These are phyloP conservation scores for Colletotrichum eleusines DNA, from an alignment of 2,329 filamentous ascomycete species.

Conservation along the genomic window DNA sequence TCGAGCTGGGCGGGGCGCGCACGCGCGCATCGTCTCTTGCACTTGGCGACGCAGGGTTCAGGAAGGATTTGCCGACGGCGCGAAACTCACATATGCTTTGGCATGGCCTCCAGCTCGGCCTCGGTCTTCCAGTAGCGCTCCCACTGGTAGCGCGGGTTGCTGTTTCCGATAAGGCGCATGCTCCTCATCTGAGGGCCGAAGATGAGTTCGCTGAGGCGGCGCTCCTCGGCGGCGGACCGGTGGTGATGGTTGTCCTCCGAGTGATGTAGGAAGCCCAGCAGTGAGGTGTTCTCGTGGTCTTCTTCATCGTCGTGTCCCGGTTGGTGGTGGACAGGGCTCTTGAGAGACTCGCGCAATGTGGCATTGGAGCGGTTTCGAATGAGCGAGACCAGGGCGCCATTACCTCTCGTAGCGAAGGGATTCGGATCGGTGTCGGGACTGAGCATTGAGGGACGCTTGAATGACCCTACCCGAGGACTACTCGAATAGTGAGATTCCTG, in stretches of 20 bases:
- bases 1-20: background rate
- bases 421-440: slow-evolving; percentile 59
- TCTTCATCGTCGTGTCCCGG: slow-evolving; percentile 45
- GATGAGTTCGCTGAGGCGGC: slow-evolving; percentile 69
- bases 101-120: slow-evolving; percentile 78
- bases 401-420: slow-evolving; percentile 62
- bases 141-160: slow-evolving; percentile 88
- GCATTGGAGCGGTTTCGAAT: slow-evolving; percentile 61
- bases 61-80: slow-evolving; percentile 10
- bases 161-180: slow-evolving; percentile 89
- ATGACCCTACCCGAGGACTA: slow-evolving; percentile 39
- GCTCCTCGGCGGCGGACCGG: slow-evolving; percentile 65
- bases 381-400: slow-evolving; percentile 51
- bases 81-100: slow-evolving; percentile 71
- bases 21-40: slow-evolving; percentile 6
- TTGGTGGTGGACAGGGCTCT: slow-evolving; percentile 43
- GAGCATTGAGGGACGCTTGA: slow-evolving; percentile 47
- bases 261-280: slow-evolving; percentile 39
- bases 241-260: slow-evolving; percentile 58
- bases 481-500: slow-evolving; percentile 32
- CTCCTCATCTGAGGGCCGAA: slow-evolving; percentile 81
- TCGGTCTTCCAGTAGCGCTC: slow-evolving; percentile 88
- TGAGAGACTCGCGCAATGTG: slow-evolving; percentile 41
- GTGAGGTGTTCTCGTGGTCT: slow-evolving; percentile 42
- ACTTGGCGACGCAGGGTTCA: background rate